Conservation (phyloP, 331 rosid genomes). For the Arachis monticola region DNA sequence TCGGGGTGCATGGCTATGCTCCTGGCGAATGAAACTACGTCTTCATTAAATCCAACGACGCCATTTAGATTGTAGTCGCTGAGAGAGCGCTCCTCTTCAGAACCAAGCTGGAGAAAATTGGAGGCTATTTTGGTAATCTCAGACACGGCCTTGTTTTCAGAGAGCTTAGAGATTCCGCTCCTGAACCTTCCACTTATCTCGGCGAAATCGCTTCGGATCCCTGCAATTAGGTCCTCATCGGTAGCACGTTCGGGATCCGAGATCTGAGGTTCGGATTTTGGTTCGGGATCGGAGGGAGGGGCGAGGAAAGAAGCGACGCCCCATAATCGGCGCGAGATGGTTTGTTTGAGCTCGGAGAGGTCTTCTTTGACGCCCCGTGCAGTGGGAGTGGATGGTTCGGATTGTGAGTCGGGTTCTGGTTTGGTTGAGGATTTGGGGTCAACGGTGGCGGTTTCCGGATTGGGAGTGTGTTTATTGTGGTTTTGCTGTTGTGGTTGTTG, state of each 20-base stretch:
- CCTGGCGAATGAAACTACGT: slow-evolving; percentile 69
- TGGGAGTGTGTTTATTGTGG: slow-evolving; percentile 16
- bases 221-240: slow-evolving; percentile 81
- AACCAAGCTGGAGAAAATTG: slow-evolving; percentile 69
- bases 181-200: slow-evolving; percentile 82
- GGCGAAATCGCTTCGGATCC: slow-evolving; percentile 86
- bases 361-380: slow-evolving; percentile 84
- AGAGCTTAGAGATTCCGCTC: slow-evolving; percentile 83
- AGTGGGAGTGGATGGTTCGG: slow-evolving; percentile 52
- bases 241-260: background rate
- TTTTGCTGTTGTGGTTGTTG: background rate
- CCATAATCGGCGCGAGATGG: slow-evolving; percentile 77
- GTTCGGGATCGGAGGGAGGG: slow-evolving; percentile 63
- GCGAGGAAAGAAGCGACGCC: slow-evolving; percentile 93
- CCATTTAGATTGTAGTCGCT: slow-evolving; percentile 49
- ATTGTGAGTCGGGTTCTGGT: slow-evolving; percentile 40
- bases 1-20: slow-evolving; percentile 79
- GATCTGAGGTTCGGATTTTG: slow-evolving; percentile 41
- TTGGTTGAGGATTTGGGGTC: slow-evolving; percentile 33
- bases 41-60: slow-evolving; percentile 70
- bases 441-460: slow-evolving; percentile 38
- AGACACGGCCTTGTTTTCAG: slow-evolving; percentile 62
- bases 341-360: slow-evolving; percentile 72
- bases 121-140: slow-evolving; percentile 95
- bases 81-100: slow-evolving; percentile 44